Conservation (phyloP, 345 rosid genomes). For the Firmiana major region DNA sequence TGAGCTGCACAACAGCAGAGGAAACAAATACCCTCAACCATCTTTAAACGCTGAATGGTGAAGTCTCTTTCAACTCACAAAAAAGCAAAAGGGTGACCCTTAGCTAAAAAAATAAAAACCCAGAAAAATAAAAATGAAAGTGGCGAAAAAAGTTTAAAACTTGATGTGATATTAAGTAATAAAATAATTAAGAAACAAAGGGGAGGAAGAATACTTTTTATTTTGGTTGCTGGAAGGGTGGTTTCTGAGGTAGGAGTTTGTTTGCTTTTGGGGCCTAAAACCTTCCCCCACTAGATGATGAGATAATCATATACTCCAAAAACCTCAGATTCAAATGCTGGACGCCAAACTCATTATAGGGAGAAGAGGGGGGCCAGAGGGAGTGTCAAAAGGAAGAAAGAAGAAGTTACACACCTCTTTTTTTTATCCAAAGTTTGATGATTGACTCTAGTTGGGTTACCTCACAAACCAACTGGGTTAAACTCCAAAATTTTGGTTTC, state of each 20-base stretch:
- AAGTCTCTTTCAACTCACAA: constrained; percentile 32
- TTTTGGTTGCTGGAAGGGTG: constrained; percentile 5
- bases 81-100: constrained; percentile 7
- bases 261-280: constrained; percentile 35
- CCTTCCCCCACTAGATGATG: constrained; percentile 68
- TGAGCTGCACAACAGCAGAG: constrained; percentile 16
- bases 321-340: constrained; percentile 40
- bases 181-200: not conserved
- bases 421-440: constrained; percentile 10
- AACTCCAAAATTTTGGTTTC: constrained; percentile 18
- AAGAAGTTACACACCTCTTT: constrained; percentile 14
- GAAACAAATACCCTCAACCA: constrained; percentile 13
- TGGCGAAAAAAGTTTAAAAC: not conserved
- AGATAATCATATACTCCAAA: constrained; percentile 60
- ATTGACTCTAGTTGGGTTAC: no score
- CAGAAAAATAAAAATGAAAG: constrained; percentile 3
- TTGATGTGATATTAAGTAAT: constrained; percentile 18
- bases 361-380: constrained; percentile 18
- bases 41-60: constrained; percentile 31
- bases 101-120: not conserved
- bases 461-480: constrained; percentile 39
- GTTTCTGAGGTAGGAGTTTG: constrained; percentile 28
- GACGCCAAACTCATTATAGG: constrained; percentile 24
- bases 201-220: not conserved
- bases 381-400: not conserved